Conservation (phyloP, 169 alveolate genomes). For the Eimeria acervulina region DNA sequence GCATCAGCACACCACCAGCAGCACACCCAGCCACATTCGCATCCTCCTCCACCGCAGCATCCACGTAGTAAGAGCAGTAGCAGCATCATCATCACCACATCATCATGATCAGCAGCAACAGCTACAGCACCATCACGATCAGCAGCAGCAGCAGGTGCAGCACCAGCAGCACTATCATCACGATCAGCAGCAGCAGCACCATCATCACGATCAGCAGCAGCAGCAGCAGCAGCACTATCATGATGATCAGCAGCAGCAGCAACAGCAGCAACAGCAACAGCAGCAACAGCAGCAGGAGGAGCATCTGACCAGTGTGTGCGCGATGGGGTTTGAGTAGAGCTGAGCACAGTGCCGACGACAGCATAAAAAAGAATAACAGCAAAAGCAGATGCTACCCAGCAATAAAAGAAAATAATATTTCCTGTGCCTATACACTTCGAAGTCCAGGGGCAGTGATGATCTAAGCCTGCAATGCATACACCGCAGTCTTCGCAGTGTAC, state of each 20-base stretch:
- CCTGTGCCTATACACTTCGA: constrained; percentile 92
- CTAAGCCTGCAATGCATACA: constrained; percentile 90
- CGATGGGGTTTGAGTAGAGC: background rate
- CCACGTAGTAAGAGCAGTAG: too few species aligned
- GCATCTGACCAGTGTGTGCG: background rate
- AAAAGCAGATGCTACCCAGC: constrained; percentile 73
- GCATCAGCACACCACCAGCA: too few species aligned
- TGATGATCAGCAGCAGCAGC: background rate
- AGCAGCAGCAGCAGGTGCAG: too few species aligned
- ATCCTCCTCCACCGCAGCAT: too few species aligned
- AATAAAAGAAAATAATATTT: constrained; percentile 85
- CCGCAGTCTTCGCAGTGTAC: constrained; percentile 89
- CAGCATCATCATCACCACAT: too few species aligned
- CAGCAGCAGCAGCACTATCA: background rate
- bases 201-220: too few species aligned
- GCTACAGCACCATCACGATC: too few species aligned
- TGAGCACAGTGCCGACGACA: constrained; percentile 34
- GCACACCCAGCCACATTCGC: too few species aligned
- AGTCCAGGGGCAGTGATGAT: constrained; percentile 96
- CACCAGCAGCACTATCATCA: too few species aligned
- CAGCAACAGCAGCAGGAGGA: constrained; percentile 23
- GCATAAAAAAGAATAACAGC: constrained; percentile 65
- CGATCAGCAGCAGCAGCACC: constrained; percentile 21
- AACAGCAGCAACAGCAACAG: constrained; percentile 36
- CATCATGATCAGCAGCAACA: too few species aligned